phyloP scores from a whole-genome alignment of 2,329 filamentous ascomycete genomes.

The Ceratocystis colombiana region DNA sequence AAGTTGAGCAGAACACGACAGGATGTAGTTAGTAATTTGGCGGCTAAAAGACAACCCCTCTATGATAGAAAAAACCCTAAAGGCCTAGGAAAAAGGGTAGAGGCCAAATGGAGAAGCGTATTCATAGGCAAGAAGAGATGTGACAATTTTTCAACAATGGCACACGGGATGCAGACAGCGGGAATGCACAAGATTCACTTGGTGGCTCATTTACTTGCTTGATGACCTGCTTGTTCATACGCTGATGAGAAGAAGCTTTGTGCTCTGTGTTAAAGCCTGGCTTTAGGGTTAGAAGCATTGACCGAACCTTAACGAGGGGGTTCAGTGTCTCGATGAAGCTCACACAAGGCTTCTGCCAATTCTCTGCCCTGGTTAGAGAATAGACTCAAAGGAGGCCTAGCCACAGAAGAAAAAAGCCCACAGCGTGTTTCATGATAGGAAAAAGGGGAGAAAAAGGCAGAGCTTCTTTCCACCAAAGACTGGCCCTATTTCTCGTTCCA shows the following conservation, averaged over 20 bases:
- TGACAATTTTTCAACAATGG: neutral
- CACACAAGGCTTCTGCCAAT: neutral
- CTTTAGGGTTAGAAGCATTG: neutral
- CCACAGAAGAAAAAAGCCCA: neutral
- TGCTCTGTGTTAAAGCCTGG: neutral
- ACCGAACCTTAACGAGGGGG: neutral
- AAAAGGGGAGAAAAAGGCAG: neutral
- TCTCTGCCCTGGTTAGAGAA: neutral
- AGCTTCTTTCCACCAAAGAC: too few species aligned
- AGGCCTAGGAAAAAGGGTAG: neutral
- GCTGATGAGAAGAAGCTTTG: neutral
- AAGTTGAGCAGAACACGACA: conserved; percentile 2
- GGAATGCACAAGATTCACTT: conserved; percentile 9
- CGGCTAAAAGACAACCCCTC: conserved; percentile 14
- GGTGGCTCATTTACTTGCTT: neutral
- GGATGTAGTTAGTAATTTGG: conserved; percentile 10
- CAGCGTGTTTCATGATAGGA: conserved; percentile 7
- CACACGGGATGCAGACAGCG: neutral
- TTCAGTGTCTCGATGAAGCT: neutral
- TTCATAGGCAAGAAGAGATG: neutral
- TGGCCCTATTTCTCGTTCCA: too few species aligned
- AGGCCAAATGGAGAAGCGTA: neutral
- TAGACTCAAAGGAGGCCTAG: neutral
- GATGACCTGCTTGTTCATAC: too few species aligned
- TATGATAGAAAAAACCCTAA: conserved; percentile 5